Conservation (phyloP, 1,284 basidiomycete species). For the Naganishia albida region DNA sequence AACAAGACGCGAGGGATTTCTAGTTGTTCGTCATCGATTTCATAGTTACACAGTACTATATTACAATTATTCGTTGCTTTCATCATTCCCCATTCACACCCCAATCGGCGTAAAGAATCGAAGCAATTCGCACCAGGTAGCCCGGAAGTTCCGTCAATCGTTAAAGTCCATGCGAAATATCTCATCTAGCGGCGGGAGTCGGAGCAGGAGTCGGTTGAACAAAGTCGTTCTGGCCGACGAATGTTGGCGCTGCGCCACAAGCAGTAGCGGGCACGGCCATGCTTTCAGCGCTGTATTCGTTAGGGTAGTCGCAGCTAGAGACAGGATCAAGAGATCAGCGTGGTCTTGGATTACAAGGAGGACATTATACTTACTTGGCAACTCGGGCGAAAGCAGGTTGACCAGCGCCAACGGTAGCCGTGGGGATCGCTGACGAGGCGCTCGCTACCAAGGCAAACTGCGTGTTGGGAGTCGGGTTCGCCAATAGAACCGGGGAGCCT, state of each 20-base stretch:
- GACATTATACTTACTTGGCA: conserved; percentile 14
- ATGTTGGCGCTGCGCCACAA: conserved; percentile 31
- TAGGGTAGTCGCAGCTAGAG: conserved; percentile 31
- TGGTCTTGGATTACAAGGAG: no score
- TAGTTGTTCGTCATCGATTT: no score
- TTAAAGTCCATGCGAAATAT: conserved; percentile 31
- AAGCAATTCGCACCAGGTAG: neutral
- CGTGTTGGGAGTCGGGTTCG: conserved; percentile 7
- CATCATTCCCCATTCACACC: neutral
- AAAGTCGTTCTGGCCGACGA: conserved; percentile 7
- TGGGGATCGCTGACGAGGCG: conserved; percentile 18
- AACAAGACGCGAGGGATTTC: no score
- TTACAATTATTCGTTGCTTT: neutral
- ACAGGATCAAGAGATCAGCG: neutral
- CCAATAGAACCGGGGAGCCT: conserved; percentile 38
- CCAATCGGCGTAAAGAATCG: neutral
- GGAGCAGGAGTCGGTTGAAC: conserved; percentile 26
- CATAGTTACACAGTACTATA: no score
- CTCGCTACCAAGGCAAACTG: conserved; percentile 11
- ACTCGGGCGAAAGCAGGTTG: conserved; percentile 13
- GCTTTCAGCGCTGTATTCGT: conserved; percentile 28
- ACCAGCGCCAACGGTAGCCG: conserved; percentile 7
- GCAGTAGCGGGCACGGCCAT: conserved; percentile 29
- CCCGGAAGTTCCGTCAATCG: neutral
- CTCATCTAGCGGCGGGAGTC: conserved; percentile 33